These are phyloP conservation scores for Eimeria falciformis DNA, from an alignment of 169 alveolate genomes.

Conservation along the genomic window DNA sequence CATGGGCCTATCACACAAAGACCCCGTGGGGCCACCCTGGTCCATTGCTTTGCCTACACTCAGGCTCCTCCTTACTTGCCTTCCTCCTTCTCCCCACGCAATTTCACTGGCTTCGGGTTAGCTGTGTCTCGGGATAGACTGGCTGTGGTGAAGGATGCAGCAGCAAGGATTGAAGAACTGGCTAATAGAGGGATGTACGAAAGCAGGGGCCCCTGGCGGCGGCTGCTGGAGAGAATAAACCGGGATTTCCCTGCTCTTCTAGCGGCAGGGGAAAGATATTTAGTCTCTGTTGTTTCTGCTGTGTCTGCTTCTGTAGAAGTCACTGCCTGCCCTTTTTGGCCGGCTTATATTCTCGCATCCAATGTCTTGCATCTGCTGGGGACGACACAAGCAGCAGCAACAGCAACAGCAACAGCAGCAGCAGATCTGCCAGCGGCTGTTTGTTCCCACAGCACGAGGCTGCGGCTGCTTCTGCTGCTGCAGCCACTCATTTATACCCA, in stretches of 20 bases:
- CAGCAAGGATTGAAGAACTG: not conserved
- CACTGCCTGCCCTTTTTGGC: constrained; percentile 10
- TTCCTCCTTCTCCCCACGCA: no score
- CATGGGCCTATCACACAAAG: no score
- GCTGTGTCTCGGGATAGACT: no score
- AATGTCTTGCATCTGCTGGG: not conserved
- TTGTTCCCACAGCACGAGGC: not conserved
- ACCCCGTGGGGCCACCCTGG: no score
- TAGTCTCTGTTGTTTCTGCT: constrained; percentile 11
- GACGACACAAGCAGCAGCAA: not conserved
- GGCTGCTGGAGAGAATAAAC: not conserved
- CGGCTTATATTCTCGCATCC: not conserved
- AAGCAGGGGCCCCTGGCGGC: constrained; percentile 8
- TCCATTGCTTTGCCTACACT: no score
- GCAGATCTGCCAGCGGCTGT: not conserved
- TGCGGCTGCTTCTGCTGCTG: constrained; percentile 36
- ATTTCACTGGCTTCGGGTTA: no score
- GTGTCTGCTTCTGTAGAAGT: not conserved
- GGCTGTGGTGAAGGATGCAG: constrained; percentile 9
- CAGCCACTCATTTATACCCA: not conserved
- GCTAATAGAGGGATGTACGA: not conserved
- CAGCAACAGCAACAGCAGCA: not conserved
- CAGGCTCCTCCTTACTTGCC: no score
- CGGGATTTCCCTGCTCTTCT: not conserved
- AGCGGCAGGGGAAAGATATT: not conserved